phyloP scores from a whole-genome alignment of 192 early-diverging fungal species.

The Lobulomyces angularis region DNA sequence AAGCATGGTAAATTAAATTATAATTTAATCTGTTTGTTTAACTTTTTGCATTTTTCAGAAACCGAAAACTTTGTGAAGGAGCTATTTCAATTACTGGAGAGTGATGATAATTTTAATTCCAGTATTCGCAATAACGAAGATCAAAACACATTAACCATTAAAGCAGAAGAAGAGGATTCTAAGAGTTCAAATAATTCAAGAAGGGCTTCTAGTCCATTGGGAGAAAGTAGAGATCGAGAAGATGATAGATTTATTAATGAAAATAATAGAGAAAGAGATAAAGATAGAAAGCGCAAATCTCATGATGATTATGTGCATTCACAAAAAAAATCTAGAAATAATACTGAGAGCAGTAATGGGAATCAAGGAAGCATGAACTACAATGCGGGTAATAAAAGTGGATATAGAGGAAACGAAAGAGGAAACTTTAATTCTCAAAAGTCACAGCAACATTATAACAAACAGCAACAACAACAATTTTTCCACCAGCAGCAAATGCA shows the following conservation, averaged over 20 bases:
- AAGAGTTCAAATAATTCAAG: not conserved
- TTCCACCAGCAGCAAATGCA: constrained; percentile 4
- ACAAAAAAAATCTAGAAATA: constrained; percentile 14
- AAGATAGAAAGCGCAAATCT: constrained; percentile 16
- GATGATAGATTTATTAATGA: constrained; percentile 58
- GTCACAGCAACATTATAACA: too few relatives aligned
- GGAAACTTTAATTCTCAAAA: too few relatives aligned
- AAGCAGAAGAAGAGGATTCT: not conserved
- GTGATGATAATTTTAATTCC: constrained; percentile 25
- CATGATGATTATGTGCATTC: constrained; percentile 17
- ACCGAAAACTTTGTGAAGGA: constrained; percentile 49
- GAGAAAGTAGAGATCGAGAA: constrained; percentile 43
- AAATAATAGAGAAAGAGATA: constrained; percentile 48
- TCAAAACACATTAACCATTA: constrained; percentile 13
- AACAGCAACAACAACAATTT: too few relatives aligned
- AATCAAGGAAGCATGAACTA: constrained; percentile 5
- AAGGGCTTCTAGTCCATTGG: constrained; percentile 8
- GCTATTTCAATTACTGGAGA: constrained; percentile 39
- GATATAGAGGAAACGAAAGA: too few relatives aligned
- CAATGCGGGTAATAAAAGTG: too few relatives aligned
- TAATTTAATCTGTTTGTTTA: not conserved
- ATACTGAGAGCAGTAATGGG: constrained; percentile 12
- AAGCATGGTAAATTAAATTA: constrained; percentile 38
- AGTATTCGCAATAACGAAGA: too few relatives aligned
- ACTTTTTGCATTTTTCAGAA: constrained; percentile 31